Evolutionary conservation across 768 basidiomycete genomes (phyloP).

Genomic region (Tulasnella calospora): DNA sequence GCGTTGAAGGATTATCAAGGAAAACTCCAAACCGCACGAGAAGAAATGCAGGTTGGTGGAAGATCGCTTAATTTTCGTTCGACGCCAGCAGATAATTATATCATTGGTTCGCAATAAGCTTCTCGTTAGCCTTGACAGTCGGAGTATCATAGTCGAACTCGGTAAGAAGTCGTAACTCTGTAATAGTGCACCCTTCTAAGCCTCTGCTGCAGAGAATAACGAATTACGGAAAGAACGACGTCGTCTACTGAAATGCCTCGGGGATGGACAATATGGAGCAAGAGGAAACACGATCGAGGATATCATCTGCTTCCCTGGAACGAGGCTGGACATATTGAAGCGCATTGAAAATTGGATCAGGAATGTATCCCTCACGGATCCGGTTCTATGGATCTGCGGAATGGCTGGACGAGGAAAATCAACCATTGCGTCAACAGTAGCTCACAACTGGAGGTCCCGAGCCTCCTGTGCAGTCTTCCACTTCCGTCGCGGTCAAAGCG

Average conservation of each 20-base stretch:
- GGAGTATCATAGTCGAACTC: background rate
- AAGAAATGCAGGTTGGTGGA: background rate
- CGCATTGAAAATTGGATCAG: background rate
- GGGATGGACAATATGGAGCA: background rate
- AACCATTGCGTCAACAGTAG: background rate
- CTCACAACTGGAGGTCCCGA: background rate
- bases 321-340: background rate
- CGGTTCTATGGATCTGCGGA: background rate
- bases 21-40: background rate
- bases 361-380: background rate
- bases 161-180: background rate
- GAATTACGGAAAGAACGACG: background rate
- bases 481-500: background rate
- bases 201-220: background rate
- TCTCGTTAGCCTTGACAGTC: background rate
- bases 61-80: too few species aligned
- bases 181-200: background rate
- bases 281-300: background rate
- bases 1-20: background rate
- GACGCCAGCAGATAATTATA: background rate
- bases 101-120: background rate
- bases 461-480: background rate
- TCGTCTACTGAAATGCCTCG: background rate
- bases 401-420: background rate
- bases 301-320: background rate